Evolutionary conservation across 2,329 filamentous ascomycete species (phyloP).

Genomic region (Mycosphaerella sp.): DNA sequence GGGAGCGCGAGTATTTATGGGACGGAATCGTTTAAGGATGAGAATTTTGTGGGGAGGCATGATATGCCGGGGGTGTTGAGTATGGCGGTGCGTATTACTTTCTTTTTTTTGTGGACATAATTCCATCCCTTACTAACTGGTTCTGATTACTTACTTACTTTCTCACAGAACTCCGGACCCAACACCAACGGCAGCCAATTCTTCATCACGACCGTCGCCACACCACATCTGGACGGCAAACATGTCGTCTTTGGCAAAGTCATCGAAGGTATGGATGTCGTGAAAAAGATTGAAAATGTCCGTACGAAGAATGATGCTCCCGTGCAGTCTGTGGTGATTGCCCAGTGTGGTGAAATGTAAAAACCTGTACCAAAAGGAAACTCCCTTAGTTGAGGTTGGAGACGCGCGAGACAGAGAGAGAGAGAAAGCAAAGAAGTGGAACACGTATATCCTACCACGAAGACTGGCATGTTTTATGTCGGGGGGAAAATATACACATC

Average conservation of each 20-base stretch:
- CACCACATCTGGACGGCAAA: conserved; percentile 83
- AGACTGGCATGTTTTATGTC: too few species aligned
- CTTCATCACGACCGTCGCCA: conserved; percentile 87
- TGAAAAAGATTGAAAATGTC: conserved; percentile 86
- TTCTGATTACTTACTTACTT: neutral
- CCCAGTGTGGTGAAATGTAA: conserved; percentile 91
- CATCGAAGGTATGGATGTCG: conserved; percentile 80
- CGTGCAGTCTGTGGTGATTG: conserved; percentile 74
- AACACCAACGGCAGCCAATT: conserved; percentile 95
- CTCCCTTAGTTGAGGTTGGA: too few species aligned
- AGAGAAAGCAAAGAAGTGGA: too few species aligned
- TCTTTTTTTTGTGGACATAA: neutral
- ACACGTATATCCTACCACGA: too few species aligned
- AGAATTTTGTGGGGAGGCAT: conserved; percentile 80
- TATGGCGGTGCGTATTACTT: conserved; percentile 65
- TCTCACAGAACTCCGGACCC: conserved; percentile 72
- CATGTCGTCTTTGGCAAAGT: conserved; percentile 95
- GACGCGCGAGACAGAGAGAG: too few species aligned
- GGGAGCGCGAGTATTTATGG: conserved; percentile 84
- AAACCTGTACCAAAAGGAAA: too few species aligned
- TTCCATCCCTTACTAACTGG: too few species aligned
- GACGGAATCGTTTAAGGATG: conserved; percentile 75
- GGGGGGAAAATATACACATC: too few species aligned
- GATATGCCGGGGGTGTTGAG: conserved; percentile 73
- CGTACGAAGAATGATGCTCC: conserved; percentile 81